A percentile compares a stretch with the other conserved stretches of the same genome.
Evolutionary conservation across 352 stramenopile genomes (phyloP).

Genomic region (Phytophthora multivora): DNA sequence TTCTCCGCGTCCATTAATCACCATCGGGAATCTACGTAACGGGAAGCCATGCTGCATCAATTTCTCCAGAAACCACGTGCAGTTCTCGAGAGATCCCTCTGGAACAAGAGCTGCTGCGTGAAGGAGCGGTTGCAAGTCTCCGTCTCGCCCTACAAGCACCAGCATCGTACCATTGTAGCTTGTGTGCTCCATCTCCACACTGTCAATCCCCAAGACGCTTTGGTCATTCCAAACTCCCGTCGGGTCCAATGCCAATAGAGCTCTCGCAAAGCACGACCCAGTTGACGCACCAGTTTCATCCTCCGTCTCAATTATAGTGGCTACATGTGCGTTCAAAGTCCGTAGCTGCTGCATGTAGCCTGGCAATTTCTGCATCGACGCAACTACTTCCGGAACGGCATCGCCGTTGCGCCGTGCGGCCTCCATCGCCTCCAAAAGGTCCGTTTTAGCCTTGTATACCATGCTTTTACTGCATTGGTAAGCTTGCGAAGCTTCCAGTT

Average conservation of each 20-base stretch:
- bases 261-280: constrained; percentile 31
- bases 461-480: constrained; percentile 59
- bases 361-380: constrained; percentile 43
- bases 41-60: constrained; percentile 52
- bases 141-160: constrained; percentile 43
- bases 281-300: background rate
- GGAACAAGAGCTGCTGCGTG: constrained; percentile 49
- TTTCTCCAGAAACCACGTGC: constrained; percentile 51
- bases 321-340: constrained; percentile 40
- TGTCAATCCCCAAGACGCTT: constrained; percentile 45
- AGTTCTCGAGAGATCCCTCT: constrained; percentile 32
- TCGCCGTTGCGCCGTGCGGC: constrained; percentile 16
- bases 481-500: constrained; percentile 31
- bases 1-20: constrained; percentile 34
- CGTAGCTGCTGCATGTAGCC: constrained; percentile 47
- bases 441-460: constrained; percentile 62
- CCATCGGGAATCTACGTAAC: constrained; percentile 44
- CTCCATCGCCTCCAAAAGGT: constrained; percentile 49
- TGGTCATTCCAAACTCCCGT: constrained; percentile 47
- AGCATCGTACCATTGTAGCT: constrained; percentile 41
- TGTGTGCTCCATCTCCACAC: constrained; percentile 33
- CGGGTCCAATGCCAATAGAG: constrained; percentile 48
- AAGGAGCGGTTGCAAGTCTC: constrained; percentile 40
- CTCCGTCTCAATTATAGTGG: constrained; percentile 39
- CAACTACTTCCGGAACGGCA: constrained; percentile 5